Percentiles rank a stretch among this genome's conserved stretches.
Evolutionary conservation across 176 grass and related monocot species (phyloP).

Genomic region (Pontederia crassipes): DNA sequence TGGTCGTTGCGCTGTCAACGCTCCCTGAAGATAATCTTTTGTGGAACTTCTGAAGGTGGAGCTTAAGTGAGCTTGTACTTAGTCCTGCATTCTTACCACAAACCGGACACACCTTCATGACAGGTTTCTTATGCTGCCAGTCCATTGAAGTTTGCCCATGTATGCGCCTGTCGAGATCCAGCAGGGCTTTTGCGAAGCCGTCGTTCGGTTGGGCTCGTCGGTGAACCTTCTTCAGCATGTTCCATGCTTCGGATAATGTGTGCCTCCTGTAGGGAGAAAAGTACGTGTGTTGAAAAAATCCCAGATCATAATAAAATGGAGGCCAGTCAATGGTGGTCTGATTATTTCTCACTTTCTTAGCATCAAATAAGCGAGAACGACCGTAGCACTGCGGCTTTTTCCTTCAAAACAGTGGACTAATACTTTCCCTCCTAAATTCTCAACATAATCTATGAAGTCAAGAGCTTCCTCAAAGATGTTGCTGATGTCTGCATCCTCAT

Average conservation of each 20-base stretch:
- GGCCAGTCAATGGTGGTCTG: background rate
- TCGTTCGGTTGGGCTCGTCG: slow-evolving; percentile 77
- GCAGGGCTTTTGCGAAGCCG: slow-evolving; percentile 64
- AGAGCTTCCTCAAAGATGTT: slow-evolving; percentile 76
- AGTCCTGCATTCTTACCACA: slow-evolving; percentile 74
- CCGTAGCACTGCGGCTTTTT: slow-evolving; percentile 85
- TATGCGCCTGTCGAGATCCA: slow-evolving; percentile 58
- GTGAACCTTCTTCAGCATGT: slow-evolving; percentile 71
- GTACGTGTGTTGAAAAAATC: background rate
- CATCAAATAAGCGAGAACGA: slow-evolving; percentile 79
- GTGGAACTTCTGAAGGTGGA: slow-evolving; percentile 87
- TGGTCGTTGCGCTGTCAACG: slow-evolving; percentile 74
- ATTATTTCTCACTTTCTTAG: slow-evolving; percentile 57
- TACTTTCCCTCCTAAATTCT: slow-evolving; percentile 56
- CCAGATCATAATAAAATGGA: background rate
- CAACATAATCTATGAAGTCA: slow-evolving; percentile 51
- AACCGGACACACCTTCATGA: slow-evolving; percentile 88
- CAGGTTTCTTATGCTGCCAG: slow-evolving; percentile 82
- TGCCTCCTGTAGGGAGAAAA: slow-evolving; percentile 28
- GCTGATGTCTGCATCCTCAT: slow-evolving; percentile 84
- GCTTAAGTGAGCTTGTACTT: slow-evolving; percentile 92
- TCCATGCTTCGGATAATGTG: slow-evolving; percentile 72
- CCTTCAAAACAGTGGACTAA: slow-evolving; percentile 94
- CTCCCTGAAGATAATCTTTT: slow-evolving; percentile 57
- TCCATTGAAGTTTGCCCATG: slow-evolving; percentile 81